Base-by-base conservation (phyloP, 805 yeast genomes). In the Lipomyces anomalus region DNA sequence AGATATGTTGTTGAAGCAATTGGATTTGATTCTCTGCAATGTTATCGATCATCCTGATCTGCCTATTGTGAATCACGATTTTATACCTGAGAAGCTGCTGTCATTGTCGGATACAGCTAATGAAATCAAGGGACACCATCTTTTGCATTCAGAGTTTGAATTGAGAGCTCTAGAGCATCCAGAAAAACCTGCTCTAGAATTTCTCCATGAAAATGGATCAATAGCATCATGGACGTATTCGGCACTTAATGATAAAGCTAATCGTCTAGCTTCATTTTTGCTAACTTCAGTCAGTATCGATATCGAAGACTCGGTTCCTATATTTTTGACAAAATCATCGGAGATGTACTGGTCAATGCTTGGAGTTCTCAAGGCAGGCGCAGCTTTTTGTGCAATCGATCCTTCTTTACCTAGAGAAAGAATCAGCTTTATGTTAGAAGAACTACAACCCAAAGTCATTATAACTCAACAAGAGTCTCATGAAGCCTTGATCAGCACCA, bases 321-420 rank as follows among this genome's bases (percentile, higher is more conserved):
- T 45, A 3, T 42, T 38, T 23, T 6, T 54, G 39, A 6, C 34
- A 6, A 54, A 54, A 24, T 49, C 50, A 4, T 44, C 50, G 2
- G 26, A 33, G 28, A 42, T 42, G 22, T 54, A 54, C 33, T 35
- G 40, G 4, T 38, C 41, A 7, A 18, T 53, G 20, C 37, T 54
- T 7, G 52, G 44, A 3, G 32, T 35, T 13, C 24, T 54, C 33
- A 54, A 54, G 30, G 38, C 47, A 21, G 56, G 56, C 7, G 48
- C 47, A 4, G 52, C 52, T 6, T 53, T 53, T 22, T 50, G 48
- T 21, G 56, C 57, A 4, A 37, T 53, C 9, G 57, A 53, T 23
- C 42, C 47, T n/a, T 22, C 40, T 7, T 9, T 43, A 20, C 57
- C 57, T 7, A 2, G 42, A 16, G 42, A 36, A n/a, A 32, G 57